These are phyloP conservation scores for Claviceps monticola DNA, from an alignment of 2,329 filamentous ascomycete species.

Conservation along the genomic window DNA sequence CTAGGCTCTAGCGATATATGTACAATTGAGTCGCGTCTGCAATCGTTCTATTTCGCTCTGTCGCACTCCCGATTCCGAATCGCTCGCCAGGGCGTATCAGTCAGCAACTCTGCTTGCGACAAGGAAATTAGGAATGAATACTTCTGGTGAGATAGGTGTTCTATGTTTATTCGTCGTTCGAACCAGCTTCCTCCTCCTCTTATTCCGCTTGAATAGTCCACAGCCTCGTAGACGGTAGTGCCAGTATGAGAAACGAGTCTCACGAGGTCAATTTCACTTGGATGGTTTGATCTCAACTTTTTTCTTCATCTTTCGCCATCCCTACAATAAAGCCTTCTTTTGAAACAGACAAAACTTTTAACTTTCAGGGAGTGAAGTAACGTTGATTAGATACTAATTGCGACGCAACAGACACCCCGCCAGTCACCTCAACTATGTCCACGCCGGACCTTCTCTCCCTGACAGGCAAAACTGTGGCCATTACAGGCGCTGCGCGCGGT, in stretches of 20 bases:
- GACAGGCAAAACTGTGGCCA: constrained; percentile 27
- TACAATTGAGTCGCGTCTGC: too few relatives aligned
- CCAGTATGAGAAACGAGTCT: too few relatives aligned
- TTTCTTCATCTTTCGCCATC: not conserved
- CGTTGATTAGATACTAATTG: not conserved
- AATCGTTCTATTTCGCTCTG: too few relatives aligned
- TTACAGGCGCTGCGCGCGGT: constrained; percentile 37
- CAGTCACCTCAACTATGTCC: constrained; percentile 2
- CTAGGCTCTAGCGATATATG: too few relatives aligned
- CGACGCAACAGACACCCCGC: not conserved
- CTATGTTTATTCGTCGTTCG: not conserved
- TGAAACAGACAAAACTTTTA: too few relatives aligned
- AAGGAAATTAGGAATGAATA: not conserved
- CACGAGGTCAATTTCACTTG: not conserved
- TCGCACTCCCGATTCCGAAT: too few relatives aligned
- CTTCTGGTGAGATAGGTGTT: not conserved
- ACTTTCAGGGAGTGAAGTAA: not conserved
- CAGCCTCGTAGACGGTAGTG: too few relatives aligned
- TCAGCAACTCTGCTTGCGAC: not conserved
- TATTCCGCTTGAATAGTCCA: not conserved
- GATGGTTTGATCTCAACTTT: not conserved
- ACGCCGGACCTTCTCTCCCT: constrained; percentile 29
- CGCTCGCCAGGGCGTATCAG: not conserved
- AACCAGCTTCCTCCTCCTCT: not conserved
- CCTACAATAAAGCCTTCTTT: too few relatives aligned